Percentiles rank a stretch among this genome's conserved stretches.
Conservation (phyloP, 495 filamentous ascomycete genomes). For the Xanthoparmelia taractica region DNA sequence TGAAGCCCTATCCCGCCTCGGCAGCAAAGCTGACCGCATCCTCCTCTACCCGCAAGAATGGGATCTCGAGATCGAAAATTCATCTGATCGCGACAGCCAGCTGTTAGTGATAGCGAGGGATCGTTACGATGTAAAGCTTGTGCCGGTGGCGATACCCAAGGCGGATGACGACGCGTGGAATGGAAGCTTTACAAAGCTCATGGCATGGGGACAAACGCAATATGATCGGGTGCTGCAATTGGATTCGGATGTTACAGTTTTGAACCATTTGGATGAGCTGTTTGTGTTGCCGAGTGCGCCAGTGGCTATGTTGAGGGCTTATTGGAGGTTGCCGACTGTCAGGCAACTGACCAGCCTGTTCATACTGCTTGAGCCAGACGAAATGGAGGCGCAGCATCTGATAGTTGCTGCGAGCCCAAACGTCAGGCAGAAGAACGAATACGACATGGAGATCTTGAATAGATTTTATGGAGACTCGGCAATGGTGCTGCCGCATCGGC, state of each 20-base stretch:
- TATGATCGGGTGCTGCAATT: conserved; percentile 61
- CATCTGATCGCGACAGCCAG: conserved; percentile 34
- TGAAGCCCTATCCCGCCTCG: conserved; percentile 51
- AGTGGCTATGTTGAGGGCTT: conserved; percentile 61
- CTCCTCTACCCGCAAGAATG: conserved; percentile 57
- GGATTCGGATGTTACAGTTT: conserved; percentile 59
- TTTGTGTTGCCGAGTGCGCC: conserved; percentile 58
- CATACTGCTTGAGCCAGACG: conserved; percentile 57
- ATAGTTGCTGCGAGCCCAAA: conserved; percentile 35
- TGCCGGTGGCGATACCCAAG: conserved; percentile 52
- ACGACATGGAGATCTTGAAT: conserved; percentile 73
- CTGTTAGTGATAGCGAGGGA: conserved; percentile 53
- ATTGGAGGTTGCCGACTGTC: conserved; percentile 54
- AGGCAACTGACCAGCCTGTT: conserved; percentile 53
- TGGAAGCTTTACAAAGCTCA: conserved; percentile 59
- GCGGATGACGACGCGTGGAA: conserved; percentile 47
- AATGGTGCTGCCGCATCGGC: conserved; percentile 66
- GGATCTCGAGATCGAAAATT: conserved; percentile 16
- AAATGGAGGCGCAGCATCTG: conserved; percentile 45
- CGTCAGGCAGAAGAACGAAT: conserved; percentile 35
- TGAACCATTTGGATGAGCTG: conserved; percentile 60
- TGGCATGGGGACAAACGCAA: conserved; percentile 61
- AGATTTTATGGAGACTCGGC: conserved; percentile 57
- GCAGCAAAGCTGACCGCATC: conserved; percentile 55
- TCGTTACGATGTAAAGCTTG: conserved; percentile 52